A percentile compares a stretch with the other conserved stretches of the same genome.
Evolutionary conservation across 129 eudicot species (phyloP).

Genomic region (Centaurea solstitialis): DNA sequence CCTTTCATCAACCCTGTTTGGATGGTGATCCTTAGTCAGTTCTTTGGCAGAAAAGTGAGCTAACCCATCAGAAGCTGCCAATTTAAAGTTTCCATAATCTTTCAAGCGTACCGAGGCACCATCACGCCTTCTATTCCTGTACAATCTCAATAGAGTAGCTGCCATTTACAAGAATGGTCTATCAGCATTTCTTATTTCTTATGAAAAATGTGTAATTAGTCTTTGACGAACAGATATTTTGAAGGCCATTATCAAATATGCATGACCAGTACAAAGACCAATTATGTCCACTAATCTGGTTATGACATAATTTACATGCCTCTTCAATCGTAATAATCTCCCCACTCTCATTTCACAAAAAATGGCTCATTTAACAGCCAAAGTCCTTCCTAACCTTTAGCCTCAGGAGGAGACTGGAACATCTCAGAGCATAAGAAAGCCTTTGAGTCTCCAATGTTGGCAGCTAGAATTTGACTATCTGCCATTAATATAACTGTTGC

Average conservation of each 20-base stretch:
- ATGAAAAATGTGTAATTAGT: neutral
- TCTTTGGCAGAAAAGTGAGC: constrained; percentile 64
- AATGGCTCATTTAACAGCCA: neutral
- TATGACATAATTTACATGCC: constrained; percentile 19
- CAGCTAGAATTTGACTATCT: constrained; percentile 81
- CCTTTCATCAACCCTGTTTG: constrained; percentile 91
- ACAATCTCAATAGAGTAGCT: constrained; percentile 84
- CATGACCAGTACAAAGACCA: neutral
- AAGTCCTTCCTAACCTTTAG: constrained; percentile 68
- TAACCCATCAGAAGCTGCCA: constrained; percentile 59
- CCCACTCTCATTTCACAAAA: neutral
- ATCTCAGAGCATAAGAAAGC: constrained; percentile 90
- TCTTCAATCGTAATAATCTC: neutral
- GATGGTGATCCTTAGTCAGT: constrained; percentile 93
- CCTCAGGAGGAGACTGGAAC: constrained; percentile 72
- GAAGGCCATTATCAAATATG: neutral
- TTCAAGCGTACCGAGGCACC: constrained; percentile 53
- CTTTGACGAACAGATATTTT: neutral
- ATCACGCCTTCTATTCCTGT: constrained; percentile 53
- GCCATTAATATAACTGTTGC: constrained; percentile 77
- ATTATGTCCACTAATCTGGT: constrained; percentile 1
- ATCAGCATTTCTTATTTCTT: constrained; percentile 14
- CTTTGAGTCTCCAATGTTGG: constrained; percentile 95
- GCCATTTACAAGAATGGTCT: constrained; percentile 38
- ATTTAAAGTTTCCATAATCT: constrained; percentile 51